Conservation (phyloP, 805 yeast genomes). For the Yamadazyma laniorum region DNA sequence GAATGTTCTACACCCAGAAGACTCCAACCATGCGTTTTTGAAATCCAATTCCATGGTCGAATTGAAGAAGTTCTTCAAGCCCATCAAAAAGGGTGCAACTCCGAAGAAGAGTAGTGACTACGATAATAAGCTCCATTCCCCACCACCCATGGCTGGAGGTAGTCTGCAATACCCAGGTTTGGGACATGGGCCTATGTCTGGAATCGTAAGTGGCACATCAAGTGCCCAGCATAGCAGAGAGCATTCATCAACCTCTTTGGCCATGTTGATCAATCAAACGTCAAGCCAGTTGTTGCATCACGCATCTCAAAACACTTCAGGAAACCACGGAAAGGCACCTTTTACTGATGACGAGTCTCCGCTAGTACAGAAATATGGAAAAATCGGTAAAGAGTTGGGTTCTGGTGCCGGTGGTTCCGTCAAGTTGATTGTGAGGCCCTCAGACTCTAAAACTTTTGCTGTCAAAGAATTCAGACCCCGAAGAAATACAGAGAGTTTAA, state of each 20-base stretch:
- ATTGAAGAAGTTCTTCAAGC: slow-evolving; percentile 69
- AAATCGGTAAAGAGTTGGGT: slow-evolving; percentile 82
- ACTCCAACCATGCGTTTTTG: slow-evolving; percentile 30
- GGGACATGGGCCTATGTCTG: not conserved
- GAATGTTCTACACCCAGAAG: slow-evolving; percentile 19
- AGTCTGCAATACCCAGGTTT: not conserved
- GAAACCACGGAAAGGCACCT: slow-evolving; percentile 22
- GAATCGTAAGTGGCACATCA: slow-evolving; percentile 6
- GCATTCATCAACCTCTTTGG: slow-evolving; percentile 36
- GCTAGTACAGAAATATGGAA: slow-evolving; percentile 72
- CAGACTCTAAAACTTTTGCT: slow-evolving; percentile 76
- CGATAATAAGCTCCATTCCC: slow-evolving; percentile 26
- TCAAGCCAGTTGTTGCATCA: slow-evolving; percentile 36
- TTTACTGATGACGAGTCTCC: slow-evolving; percentile 47
- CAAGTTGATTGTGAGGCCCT: slow-evolving; percentile 61
- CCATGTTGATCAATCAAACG: slow-evolving; percentile 36
- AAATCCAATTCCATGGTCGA: slow-evolving; percentile 61
- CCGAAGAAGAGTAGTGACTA: slow-evolving; percentile 17
- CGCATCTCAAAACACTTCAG: slow-evolving; percentile 35
- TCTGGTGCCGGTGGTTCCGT: slow-evolving; percentile 97
- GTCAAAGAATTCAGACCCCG: slow-evolving; percentile 88
- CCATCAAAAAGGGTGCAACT: slow-evolving; percentile 34
- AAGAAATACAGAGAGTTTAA: slow-evolving; percentile 66
- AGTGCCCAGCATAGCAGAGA: slow-evolving; percentile 22
- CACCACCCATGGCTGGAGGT: slow-evolving; percentile 23